Conservation (phyloP, 495 filamentous ascomycete species). For the Parachaetomium inaequale region DNA sequence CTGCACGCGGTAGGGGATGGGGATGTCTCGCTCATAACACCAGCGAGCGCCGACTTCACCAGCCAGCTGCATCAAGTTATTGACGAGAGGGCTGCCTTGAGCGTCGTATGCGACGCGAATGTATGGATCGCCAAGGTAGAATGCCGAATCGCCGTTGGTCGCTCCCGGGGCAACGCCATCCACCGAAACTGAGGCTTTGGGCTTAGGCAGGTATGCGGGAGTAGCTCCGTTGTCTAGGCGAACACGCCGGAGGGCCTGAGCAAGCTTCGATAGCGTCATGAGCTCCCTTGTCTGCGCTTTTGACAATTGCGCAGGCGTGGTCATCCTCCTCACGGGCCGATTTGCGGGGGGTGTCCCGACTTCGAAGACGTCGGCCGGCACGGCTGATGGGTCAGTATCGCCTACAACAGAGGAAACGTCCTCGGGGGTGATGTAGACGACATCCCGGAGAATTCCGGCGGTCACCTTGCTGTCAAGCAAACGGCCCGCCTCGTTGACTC, state of each 20-base stretch:
- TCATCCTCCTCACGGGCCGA: conserved; percentile 34
- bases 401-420: conserved; percentile 51
- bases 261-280: conserved; percentile 34
- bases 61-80: conserved; percentile 70
- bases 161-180: conserved; percentile 21
- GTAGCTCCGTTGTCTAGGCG: conserved; percentile 40
- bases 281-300: conserved; percentile 33
- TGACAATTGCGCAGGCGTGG: conserved; percentile 32
- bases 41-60: conserved; percentile 69
- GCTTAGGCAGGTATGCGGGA: conserved; percentile 34
- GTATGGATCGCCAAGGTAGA: conserved; percentile 37
- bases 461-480: conserved; percentile 67
- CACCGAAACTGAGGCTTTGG: conserved; percentile 35
- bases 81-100: conserved; percentile 33
- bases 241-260: conserved; percentile 31
- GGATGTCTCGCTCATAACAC: conserved; percentile 71
- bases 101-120: conserved; percentile 37
- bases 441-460: conserved; percentile 66
- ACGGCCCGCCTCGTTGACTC: conserved; percentile 58
- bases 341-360: conserved; percentile 36
- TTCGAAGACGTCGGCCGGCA: conserved; percentile 20
- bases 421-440: conserved; percentile 67
- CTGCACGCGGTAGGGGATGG: conserved; percentile 70
- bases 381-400: conserved; percentile 13
- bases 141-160: conserved; percentile 20